Evolutionary conservation across 331 rosid species (phyloP), one percentile per base, ranked within the genome.

Genomic region (Ulmus americana): DNA sequence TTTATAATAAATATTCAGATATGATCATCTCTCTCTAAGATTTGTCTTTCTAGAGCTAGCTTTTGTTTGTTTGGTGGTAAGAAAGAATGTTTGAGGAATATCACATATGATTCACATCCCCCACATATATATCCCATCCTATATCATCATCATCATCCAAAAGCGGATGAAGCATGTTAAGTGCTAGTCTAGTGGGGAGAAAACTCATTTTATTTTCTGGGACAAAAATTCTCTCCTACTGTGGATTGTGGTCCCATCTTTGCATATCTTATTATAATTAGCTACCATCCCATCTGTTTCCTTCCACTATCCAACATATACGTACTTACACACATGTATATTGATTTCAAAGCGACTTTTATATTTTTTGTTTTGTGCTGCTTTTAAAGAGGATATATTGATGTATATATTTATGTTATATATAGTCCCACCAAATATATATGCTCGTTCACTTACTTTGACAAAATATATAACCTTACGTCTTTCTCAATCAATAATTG

Each of bases 11-110:
- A 63, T 39, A 35, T 56, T 56, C 61, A 11, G 15, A 56, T 67
- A 67, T 67, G 4, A 28, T 62, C 63, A 28, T 62, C 63, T 45
- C 54, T 50, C 60, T 10, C 38, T 63, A 59, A 65, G 67, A 43
- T 71, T 82, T 82, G 81, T 82, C 88, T 87, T 72, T 78, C 68
- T 68, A 69, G 74, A 42, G 72, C 52, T 10, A 14, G 14, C 48
- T 55, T 48, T 63, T 72, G 75, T 76, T 70, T 79, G 79, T 51
- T 83, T 77, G 69, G 68, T 73, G 12, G 64, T 55, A 15, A 43
- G 55, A 20, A 78, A 35, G 53, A 43, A 67, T 68, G 35, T 28
- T 28, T 28, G 35, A 28, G 35, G 35, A 43, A 38, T 55, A 11
- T 56, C 44, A 35, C 7, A 56, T 55, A 56, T 55, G 14, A 55